Percentiles rank a stretch among this genome's conserved stretches.
Evolutionary conservation across 257 asterid species (phyloP).

Genomic region (Coffea eugenioides): DNA sequence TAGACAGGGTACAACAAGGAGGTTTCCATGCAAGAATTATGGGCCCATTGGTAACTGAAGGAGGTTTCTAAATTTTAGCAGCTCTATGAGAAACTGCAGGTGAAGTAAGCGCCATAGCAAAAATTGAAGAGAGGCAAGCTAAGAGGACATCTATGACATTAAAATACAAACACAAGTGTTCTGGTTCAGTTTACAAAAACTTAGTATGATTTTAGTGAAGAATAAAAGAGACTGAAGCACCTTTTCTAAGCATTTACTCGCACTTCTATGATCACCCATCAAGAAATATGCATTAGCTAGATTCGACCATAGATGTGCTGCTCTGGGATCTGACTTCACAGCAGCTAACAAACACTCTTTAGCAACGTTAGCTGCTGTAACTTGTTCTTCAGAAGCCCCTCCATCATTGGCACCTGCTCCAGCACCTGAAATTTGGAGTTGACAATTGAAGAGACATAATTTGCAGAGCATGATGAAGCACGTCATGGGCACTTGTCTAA

Average conservation of each 20-base stretch:
- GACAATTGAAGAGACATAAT: not conserved
- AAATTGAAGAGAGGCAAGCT: not conserved
- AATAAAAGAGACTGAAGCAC: constrained; percentile 31
- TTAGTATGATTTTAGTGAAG: not conserved
- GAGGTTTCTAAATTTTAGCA: not conserved
- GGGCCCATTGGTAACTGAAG: not conserved
- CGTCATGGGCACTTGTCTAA: not conserved
- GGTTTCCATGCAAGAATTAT: not conserved
- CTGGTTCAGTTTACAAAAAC: not conserved
- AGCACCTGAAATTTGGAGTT: constrained; percentile 51
- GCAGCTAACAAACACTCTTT: constrained; percentile 95
- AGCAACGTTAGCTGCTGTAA: constrained; percentile 66
- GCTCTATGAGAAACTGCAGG: no score
- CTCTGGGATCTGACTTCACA: constrained; percentile 72
- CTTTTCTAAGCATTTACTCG: constrained; percentile 94
- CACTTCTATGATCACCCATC: constrained; percentile 75
- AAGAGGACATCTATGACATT: no score
- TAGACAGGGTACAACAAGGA: not conserved
- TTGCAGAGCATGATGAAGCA: not conserved
- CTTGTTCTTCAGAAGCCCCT: constrained; percentile 45
- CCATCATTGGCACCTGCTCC: constrained; percentile 67
- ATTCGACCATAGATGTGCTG: constrained; percentile 89
- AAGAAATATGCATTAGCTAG: constrained; percentile 86
- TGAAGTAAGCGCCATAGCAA: not conserved
- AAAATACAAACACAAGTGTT: no score